Conservation (phyloP, 805 yeast genomes). For the Candida yuanshanica region DNA sequence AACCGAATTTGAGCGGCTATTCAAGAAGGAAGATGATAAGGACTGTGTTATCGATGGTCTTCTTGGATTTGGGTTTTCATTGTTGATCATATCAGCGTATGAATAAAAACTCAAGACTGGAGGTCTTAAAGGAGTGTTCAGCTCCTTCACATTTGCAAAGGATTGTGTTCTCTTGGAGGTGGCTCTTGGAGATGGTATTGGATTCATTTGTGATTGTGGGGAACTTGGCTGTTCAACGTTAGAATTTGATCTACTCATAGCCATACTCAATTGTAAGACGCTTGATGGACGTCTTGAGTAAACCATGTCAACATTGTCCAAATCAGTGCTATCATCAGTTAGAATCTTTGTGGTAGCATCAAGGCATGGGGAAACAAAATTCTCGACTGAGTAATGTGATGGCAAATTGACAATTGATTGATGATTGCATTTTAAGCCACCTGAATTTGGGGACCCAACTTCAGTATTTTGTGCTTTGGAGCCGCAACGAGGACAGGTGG, state of each 20-base stretch:
- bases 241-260: conserved; percentile 33
- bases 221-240: conserved; percentile 11
- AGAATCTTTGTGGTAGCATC: conserved; percentile 70
- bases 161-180: conserved; percentile 11
- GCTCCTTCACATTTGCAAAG: conserved; percentile 18
- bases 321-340: conserved; percentile 48
- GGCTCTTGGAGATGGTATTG: conserved; percentile 3
- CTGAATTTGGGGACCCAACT: conserved; percentile 3
- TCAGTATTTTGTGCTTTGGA: conserved; percentile 13
- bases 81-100: conserved; percentile 72
- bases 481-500: conserved; percentile 23
- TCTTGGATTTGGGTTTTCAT: conserved; percentile 54
- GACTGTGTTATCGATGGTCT: conserved; percentile 52
- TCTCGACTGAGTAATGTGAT: conserved; percentile 44
- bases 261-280: conserved; percentile 39
- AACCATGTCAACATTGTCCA: conserved; percentile 68
- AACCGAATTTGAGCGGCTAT: conserved; percentile 17
- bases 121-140: conserved; percentile 18
- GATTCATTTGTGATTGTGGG: conserved; percentile 13
- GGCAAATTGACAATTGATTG: conserved; percentile 29
- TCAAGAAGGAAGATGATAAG: conserved; percentile 28
- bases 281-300: conserved; percentile 56
- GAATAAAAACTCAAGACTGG: conserved; percentile 49
- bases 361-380: conserved; percentile 74
- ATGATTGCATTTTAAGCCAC: conserved; percentile 20